Base-by-base conservation (phyloP, 1,284 basidiomycete genomes). In the Sporisorium graminicola region DNA sequence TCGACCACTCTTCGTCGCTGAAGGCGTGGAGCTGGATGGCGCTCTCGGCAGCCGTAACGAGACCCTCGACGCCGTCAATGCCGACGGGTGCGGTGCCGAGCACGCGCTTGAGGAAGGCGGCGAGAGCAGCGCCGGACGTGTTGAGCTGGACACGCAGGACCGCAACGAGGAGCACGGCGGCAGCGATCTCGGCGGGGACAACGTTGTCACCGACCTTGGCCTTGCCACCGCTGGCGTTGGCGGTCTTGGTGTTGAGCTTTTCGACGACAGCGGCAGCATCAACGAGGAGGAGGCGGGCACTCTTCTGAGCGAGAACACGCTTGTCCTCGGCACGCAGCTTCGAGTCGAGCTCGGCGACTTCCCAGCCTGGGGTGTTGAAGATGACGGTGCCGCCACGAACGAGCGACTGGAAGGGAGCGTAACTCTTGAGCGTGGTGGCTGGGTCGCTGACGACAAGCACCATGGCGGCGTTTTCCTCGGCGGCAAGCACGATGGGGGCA, bases 321-420 rank as follows among this genome's bases (percentile, higher is more conserved):
- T 79, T 79, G 76, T 85, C 84, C 52, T 73, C 77, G 37, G 82
- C 78, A 24, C 72, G 72, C 27, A 85, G 79, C 73, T 79, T 77
- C 43, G 74, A 77, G 33, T 74, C 69, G 42, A 85, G 75, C 68
- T 85, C 84, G 35, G 79, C 77, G 16, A 70, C 60, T 42, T 80
- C 78, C 83, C 82, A 83, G 18, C 77, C 80, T 44, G 77, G 71
- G 7, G 76, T 73, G 66, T 83, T 80, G 75, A 85, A 59, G 47
- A 85, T 74, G 40, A 85, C 79, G 29, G 79, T 79, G 24, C 82
- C 84, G 49, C 82, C 78, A 43, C 65, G 64, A 16, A 74, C 71
- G 37, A 85, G 70, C 22, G 80, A 72, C 49, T 74, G 74, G 64
- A 85, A 80, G 47, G 78, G 75, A 31, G 74, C 70, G 69, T 78